These are phyloP conservation scores for Pseudonitzschia pungens DNA, from an alignment of 108 stramenopile species.

Conservation along the genomic window DNA sequence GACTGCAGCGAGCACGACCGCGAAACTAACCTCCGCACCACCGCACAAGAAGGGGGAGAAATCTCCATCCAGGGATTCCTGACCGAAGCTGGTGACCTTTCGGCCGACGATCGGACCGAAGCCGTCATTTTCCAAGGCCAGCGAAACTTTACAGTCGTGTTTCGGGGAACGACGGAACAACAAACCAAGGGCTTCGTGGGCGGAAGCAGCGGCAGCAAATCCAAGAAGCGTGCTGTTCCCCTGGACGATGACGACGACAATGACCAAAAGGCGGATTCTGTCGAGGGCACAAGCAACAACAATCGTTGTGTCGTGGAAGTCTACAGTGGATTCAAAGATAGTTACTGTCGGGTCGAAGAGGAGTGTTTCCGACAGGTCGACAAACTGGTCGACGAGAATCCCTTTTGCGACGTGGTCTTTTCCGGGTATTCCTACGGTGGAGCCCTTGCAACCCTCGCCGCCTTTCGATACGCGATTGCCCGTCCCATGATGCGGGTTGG, in stretches of 20 bases:
- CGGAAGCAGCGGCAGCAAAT: constrained; percentile 9
- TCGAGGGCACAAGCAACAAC: constrained; percentile 9
- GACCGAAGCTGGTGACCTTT: constrained; percentile 42
- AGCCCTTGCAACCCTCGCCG: constrained; percentile 64
- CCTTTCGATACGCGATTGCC: constrained; percentile 54
- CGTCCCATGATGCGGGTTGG: constrained; percentile 59
- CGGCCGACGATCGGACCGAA: constrained; percentile 48
- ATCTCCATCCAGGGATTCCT: constrained; percentile 33
- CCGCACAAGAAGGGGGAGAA: constrained; percentile 49
- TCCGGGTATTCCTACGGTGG: constrained; percentile 75
- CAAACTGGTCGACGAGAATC: constrained; percentile 62
- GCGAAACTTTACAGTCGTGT: constrained; percentile 70
- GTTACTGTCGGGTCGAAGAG: constrained; percentile 51
- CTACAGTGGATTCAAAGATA: constrained; percentile 26
- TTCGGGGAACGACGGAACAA: constrained; percentile 63
- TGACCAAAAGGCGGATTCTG: neutral
- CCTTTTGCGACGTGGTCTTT: constrained; percentile 78
- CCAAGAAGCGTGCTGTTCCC: constrained; percentile 8
- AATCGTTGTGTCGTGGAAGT: constrained; percentile 19
- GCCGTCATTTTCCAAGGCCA: constrained; percentile 65
- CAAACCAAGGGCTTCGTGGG: constrained; percentile 47
- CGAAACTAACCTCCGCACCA: constrained; percentile 43
- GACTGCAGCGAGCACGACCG: constrained; percentile 62
- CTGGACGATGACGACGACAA: neutral
- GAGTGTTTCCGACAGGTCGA: constrained; percentile 56